Base-by-base conservation (phyloP, 2,329 filamentous ascomycete species). In the Apiospora phragmitis region DNA sequence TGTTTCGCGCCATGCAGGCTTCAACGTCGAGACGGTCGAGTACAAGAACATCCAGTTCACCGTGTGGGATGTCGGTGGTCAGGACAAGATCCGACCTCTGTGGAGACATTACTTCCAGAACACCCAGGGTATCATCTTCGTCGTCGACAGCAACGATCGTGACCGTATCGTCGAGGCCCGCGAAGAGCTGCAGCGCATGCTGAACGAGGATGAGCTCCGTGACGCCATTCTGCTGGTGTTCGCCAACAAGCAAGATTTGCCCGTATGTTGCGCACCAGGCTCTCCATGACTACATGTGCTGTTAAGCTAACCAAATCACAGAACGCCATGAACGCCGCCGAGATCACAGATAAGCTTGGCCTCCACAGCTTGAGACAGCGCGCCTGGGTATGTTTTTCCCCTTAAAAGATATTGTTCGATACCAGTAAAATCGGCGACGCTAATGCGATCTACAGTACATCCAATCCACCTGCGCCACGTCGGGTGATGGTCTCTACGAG, bases 11-110 rank as follows among this genome's bases (percentile, higher is more conserved):
- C 24, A 24, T 66, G 24, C 76, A 95, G 93, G 96, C 80, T 99
- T 99, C 92, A 99, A 99, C 88, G 96, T 99, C 84, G 96, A 99
- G 90, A 98, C 96, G 70, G 96, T 99, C 84, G 95, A 97, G 84
- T 98, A 98, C 90, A 98, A 98, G 91, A 99, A 99, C 91, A 98
- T 97, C 81, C 94, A 97, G 84, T 99, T 99, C 90, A 98, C 95
- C 84, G 96, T 99, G 83, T 99, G 96, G 96, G 96, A 98, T 88
- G 96, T 99, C 81, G 96, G 96, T 89, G 96, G 96, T 85, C 96
- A 99, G 89, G 96, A 99, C 91, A 98, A 98, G 93, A 99, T 99
- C 83, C 92, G 96, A 84, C 96, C 96, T 82, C 89, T 99, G 81
- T 99, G 96, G 96, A 94, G 96, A 88, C 96, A 98, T 86, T 99